Evolutionary conservation across 805 yeast species (phyloP), one percentile per base, ranked within the genome.

Genomic region (Candida chilensis): DNA sequence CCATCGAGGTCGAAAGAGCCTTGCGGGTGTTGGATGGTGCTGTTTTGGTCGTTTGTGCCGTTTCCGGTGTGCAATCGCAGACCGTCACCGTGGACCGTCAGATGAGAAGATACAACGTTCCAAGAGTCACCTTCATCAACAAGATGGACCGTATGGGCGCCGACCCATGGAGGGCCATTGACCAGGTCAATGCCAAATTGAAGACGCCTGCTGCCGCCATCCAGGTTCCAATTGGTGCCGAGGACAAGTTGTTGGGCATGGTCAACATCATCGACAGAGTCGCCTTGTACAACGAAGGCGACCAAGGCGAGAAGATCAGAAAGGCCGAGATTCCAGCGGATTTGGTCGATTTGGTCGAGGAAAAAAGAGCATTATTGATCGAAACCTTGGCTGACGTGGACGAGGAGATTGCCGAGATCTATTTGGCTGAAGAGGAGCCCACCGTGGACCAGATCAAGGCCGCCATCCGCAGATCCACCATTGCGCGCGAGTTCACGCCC

Each of bases 71-170:
- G 28, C 98, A 92, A 60, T 86, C 96, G 2, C 98, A 92, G 59
- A 92, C 98, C 13, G 95, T 92, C 36, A 92, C 98, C 24, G 98
- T 92, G 28, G 98, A 92, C 57, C 80, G 98, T 52, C 99, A 92
- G 64, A 92, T 92, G 98, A 78, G 95, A 47, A 79, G 98, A 54
- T 92, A 92, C 61, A 87, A 92, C 51, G 95, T 92, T 49, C 98
- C 98, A 32, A 74, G 98, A 50, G 71, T 92, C 31, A 90, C 98
- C 7, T 92, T 92, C 50, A 83, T 92, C 57, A 92, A 92, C 64
- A 92, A 92, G 66, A 88, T 92, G 96, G 99, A 92, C 59, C 78
- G 99, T 54, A 85, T 92, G 96, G 99, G 99, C 42, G 84, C 98
- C 33, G 79, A 92, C 58, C 99, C 99, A 15, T 92, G 94, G 80